Conservation (phyloP, 768 basidiomycete species). For the Pulveroboletus sp. region DNA sequence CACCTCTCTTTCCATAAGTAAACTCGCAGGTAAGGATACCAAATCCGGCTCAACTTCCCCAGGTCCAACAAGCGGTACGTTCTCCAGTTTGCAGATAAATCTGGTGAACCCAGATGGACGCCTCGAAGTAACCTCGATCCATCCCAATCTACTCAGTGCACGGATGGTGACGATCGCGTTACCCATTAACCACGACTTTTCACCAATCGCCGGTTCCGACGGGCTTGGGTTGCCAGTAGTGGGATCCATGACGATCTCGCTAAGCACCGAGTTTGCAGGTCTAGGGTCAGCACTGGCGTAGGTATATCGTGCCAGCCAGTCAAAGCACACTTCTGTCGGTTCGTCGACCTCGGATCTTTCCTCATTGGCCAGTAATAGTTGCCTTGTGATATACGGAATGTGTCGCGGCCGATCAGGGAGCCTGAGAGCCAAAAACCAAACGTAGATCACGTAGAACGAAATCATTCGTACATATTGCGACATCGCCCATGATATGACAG, state of each 20-base stretch:
- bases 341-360: conserved; percentile 72
- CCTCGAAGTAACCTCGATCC: conserved; percentile 82
- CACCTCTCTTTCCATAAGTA: conserved; percentile 62
- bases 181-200: conserved; percentile 85
- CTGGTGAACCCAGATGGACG: conserved; percentile 86
- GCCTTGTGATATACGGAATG: conserved; percentile 80
- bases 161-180: conserved; percentile 82
- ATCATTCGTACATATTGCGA: conserved; percentile 88
- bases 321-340: conserved; percentile 93
- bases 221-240: conserved; percentile 25
- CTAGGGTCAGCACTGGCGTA: conserved; percentile 92
- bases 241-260: conserved; percentile 71
- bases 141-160: conserved; percentile 66
- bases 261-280: conserved; percentile 73
- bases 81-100: conserved; percentile 82
- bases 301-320: conserved; percentile 93
- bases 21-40: conserved; percentile 62
- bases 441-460: conserved; percentile 86
- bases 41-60: conserved; percentile 84
- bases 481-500: conserved; percentile 74
- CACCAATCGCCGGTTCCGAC: conserved; percentile 39
- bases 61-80: conserved; percentile 77
- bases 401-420: conserved; percentile 76
- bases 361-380: conserved; percentile 82
- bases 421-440: conserved; percentile 90